These are phyloP conservation scores for Cymodocea nodosa DNA, from an alignment of 116 monocot genomes.

Conservation along the genomic window DNA sequence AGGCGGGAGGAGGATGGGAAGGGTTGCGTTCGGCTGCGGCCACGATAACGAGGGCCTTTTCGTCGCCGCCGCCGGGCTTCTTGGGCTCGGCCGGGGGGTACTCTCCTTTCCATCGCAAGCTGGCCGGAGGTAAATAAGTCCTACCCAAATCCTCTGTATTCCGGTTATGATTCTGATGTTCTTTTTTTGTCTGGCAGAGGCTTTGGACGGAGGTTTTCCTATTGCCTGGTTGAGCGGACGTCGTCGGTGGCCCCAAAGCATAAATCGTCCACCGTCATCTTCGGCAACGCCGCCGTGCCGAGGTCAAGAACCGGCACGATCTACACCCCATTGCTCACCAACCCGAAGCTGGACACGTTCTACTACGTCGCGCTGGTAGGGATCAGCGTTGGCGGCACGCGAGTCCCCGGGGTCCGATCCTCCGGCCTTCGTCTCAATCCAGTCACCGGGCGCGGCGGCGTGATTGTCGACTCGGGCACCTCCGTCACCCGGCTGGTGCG, in stretches of 20 bases:
- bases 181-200: no score
- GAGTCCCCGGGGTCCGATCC: conserved; percentile 15
- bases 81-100: conserved; percentile 46
- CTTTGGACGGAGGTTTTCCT: conserved; percentile 55
- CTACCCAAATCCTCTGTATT: no score
- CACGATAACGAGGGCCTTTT: conserved; percentile 82
- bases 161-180: no score
- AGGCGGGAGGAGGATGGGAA: conserved; percentile 30
- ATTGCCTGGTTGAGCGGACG: conserved; percentile 72
- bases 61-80: conserved; percentile 63
- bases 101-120: conserved; percentile 67
- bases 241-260: conserved; percentile 14
- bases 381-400: conserved; percentile 30
- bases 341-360: conserved; percentile 40
- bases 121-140: conserved; percentile 5
- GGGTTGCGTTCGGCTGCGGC: conserved; percentile 69
- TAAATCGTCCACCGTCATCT: conserved; percentile 26
- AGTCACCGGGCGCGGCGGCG: conserved; percentile 28
- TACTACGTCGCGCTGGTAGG: conserved; percentile 43
- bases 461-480: conserved; percentile 40
- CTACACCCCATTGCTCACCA: conserved; percentile 32
- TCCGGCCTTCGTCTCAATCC: conserved; percentile 26
- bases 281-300: conserved; percentile 35
- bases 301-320: conserved; percentile 1
- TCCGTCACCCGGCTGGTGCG: conserved; percentile 27